Percentiles rank a stretch among this genome's conserved stretches.
Conservation (phyloP, 2,329 filamentous ascomycete species). For the Biscogniauxia marginata region DNA sequence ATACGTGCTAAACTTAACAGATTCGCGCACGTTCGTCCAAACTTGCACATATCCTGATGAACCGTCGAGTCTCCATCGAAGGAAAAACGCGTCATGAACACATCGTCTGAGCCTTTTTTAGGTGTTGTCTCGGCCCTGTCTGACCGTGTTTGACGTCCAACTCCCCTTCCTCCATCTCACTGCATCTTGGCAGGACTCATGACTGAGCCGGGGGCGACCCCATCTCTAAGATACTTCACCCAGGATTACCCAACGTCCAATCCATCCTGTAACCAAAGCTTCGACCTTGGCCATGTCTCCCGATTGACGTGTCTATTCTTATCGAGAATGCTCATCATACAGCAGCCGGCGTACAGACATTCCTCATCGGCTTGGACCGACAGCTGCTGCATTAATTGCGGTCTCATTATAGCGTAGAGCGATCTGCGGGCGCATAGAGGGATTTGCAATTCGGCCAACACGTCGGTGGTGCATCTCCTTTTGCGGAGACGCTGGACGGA, state of each 20-base stretch:
- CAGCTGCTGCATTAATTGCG: not conserved
- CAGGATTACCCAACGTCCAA: not conserved
- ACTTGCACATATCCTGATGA: not conserved
- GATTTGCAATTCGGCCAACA: not conserved
- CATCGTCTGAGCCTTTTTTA: not conserved
- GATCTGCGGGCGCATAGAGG: not conserved
- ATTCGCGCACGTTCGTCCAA: not conserved
- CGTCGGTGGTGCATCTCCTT: not conserved
- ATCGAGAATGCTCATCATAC: not conserved
- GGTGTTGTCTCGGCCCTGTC: not conserved
- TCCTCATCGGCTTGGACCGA: not conserved
- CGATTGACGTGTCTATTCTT: not conserved
- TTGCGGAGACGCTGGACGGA: not conserved
- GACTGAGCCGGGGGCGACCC: not conserved
- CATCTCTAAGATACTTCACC: not conserved
- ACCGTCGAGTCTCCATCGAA: not conserved
- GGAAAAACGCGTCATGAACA: not conserved
- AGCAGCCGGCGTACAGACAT: not conserved
- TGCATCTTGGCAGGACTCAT: not conserved
- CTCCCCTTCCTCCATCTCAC: not conserved
- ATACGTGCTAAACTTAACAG: not conserved
- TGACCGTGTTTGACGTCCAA: not conserved
- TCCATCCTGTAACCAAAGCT: not conserved
- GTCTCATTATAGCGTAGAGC: not conserved
- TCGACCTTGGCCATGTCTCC: not conserved